These are phyloP conservation scores for Salix purpurea DNA, from an alignment of 345 rosid species.

Conservation along the genomic window DNA sequence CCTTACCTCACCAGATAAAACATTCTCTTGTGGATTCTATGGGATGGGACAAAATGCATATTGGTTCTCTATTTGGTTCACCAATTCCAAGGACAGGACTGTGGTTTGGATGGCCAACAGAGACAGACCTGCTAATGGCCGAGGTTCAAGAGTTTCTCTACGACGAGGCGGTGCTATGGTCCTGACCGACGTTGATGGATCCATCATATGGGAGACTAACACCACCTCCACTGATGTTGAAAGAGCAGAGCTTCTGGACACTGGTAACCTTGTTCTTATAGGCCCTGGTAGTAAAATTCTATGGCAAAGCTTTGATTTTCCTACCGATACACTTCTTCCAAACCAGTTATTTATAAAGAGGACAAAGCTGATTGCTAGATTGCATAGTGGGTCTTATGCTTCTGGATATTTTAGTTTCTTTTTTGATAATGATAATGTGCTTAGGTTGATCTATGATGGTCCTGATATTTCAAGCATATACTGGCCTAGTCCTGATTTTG, in stretches of 20 bases:
- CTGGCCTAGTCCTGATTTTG: background rate
- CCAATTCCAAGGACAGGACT: background rate
- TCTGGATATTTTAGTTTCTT: conserved; percentile 4
- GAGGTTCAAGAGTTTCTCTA: conserved; percentile 19
- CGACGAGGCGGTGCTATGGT: conserved; percentile 8
- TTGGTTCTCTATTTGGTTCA: conserved; percentile 29
- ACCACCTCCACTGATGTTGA: background rate
- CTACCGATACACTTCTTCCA: conserved; percentile 8
- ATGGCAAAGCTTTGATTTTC: conserved; percentile 8
- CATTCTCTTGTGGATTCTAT: conserved; percentile 46
- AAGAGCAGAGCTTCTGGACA: conserved; percentile 34
- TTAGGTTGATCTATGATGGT: conserved; percentile 3
- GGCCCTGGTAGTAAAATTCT: background rate
- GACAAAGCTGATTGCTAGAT: background rate
- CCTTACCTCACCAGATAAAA: conserved; percentile 25
- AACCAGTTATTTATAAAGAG: background rate
- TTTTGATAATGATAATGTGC: conserved; percentile 9
- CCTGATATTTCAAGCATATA: conserved; percentile 12
- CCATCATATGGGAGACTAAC: conserved; percentile 2
- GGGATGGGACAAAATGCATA: conserved; percentile 15
- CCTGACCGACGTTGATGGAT: conserved; percentile 19
- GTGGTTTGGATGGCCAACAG: conserved; percentile 39
- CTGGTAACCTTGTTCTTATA: conserved; percentile 8
- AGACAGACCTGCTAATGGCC: conserved; percentile 28
- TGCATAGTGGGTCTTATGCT: background rate